These are phyloP conservation scores for Saturnispora diversa DNA, from an alignment of 805 yeast genomes.

Conservation along the genomic window DNA sequence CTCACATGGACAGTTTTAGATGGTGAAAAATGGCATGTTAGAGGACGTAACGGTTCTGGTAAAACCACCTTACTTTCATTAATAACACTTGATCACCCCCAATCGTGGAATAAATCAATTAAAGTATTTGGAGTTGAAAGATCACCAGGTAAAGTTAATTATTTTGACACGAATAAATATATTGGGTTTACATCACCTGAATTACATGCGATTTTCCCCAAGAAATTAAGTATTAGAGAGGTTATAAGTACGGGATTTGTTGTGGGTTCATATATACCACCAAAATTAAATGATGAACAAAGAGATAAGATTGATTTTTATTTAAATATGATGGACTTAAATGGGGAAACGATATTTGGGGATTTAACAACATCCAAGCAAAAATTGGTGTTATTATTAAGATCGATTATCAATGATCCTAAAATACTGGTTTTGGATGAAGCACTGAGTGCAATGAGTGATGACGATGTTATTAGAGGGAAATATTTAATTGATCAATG, in stretches of 20 bases:
- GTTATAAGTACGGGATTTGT: conserved; percentile 66
- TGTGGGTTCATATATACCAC: conserved; percentile 56
- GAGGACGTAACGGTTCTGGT: conserved; percentile 90
- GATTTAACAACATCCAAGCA: conserved; percentile 64
- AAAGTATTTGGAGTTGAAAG: conserved; percentile 58
- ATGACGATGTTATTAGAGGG: conserved; percentile 47
- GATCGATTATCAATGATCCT: conserved; percentile 76
- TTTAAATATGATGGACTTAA: conserved; percentile 39
- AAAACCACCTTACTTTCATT: conserved; percentile 81
- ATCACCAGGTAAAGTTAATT: conserved; percentile 64
- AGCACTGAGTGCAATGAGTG: conserved; percentile 87
- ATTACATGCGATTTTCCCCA: conserved; percentile 79
- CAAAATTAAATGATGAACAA: conserved; percentile 35
- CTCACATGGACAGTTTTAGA: conserved; percentile 57
- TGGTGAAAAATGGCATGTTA: conserved; percentile 82
- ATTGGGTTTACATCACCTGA: conserved; percentile 92
- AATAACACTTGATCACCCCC: conserved; percentile 93
- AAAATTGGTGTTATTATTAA: conserved; percentile 63
- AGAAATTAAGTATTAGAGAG: conserved; percentile 41
- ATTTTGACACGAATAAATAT: conserved; percentile 66
- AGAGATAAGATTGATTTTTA: conserved; percentile 36
- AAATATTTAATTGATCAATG: conserved; percentile 44
- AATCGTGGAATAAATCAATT: conserved; percentile 77
- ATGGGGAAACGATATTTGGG: conserved; percentile 37
- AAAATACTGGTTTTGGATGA: conserved; percentile 78